Percentiles rank a stretch among this genome's conserved stretches.
Conservation (phyloP, 2,329 filamentous ascomycete genomes). For the Sphaerostilbella broomeana region DNA sequence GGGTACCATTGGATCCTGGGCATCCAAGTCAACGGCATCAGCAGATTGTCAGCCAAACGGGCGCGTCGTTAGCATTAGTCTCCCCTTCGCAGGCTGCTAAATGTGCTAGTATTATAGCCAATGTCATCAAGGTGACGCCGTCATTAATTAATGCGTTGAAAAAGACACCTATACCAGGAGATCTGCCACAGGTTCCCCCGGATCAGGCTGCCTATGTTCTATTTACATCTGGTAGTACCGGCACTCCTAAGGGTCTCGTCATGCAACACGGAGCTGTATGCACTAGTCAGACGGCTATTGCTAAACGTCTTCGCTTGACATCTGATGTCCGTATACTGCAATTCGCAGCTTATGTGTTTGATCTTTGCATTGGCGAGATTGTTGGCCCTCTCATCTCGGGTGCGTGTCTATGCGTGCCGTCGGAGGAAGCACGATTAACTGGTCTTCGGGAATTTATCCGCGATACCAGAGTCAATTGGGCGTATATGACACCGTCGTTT, state of each 20-base stretch:
- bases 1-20: slow-evolving; percentile 16
- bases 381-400: slow-evolving; percentile 11
- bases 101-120: slow-evolving; percentile 13
- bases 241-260: slow-evolving; percentile 14
- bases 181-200: slow-evolving; percentile 2
- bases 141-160: background rate
- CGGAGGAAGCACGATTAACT: slow-evolving; percentile 8
- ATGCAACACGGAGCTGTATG: slow-evolving; percentile 14
- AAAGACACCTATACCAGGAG: background rate
- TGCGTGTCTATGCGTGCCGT: slow-evolving; percentile 15
- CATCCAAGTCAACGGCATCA: slow-evolving; percentile 12
- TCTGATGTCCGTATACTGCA: slow-evolving; percentile 12
- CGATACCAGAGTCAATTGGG: slow-evolving; percentile 1
- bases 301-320: slow-evolving; percentile 3
- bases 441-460: slow-evolving; percentile 11
- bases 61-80: slow-evolving; percentile 2
- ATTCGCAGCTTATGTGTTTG: slow-evolving; percentile 16
- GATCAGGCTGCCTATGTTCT: slow-evolving; percentile 8
- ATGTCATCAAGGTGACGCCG: slow-evolving; percentile 6
- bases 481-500: slow-evolving; percentile 14
- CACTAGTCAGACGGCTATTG: slow-evolving; percentile 8
- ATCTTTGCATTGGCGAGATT: slow-evolving; percentile 13
- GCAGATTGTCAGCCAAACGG: slow-evolving; percentile 11
- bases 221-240: slow-evolving; percentile 14
- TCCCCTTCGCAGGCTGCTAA: slow-evolving; percentile 15